phyloP scores from a whole-genome alignment of 441 rosid genomes.

The Pelargonium exstipulatum region DNA sequence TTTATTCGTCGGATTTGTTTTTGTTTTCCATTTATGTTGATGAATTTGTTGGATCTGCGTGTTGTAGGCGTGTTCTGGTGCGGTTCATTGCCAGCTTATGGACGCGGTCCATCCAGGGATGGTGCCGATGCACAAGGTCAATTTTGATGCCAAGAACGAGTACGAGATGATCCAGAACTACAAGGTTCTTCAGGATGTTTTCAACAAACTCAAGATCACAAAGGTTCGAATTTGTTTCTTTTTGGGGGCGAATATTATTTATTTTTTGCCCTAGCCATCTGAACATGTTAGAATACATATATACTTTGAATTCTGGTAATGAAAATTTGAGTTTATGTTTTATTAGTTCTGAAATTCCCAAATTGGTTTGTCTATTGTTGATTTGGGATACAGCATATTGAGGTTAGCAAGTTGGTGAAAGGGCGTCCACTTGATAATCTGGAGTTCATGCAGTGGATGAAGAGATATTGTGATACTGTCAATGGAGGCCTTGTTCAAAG shows the following conservation, averaged over 20 bases:
- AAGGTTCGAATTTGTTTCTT: constrained; percentile 46
- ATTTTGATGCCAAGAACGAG: constrained; percentile 84
- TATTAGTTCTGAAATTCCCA: background rate
- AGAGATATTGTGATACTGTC: constrained; percentile 80
- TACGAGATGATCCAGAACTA: constrained; percentile 96
- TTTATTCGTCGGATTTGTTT: background rate
- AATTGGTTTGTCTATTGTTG: background rate
- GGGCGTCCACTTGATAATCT: constrained; percentile 91
- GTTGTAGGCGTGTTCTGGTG: constrained; percentile 73
- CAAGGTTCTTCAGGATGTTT: constrained; percentile 90
- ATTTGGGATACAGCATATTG: constrained; percentile 48
- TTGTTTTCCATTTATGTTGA: background rate
- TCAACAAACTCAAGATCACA: constrained; percentile 83
- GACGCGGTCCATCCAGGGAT: constrained; percentile 80
- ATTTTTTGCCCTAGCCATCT: background rate
- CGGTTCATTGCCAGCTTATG: constrained; percentile 91
- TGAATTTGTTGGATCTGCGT: constrained; percentile 20
- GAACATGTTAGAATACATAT: no score
- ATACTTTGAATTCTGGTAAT: no score
- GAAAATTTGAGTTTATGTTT: no score
- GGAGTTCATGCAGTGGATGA: constrained; percentile 99
- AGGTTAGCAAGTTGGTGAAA: constrained; percentile 80
- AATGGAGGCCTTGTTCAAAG: constrained; percentile 46
- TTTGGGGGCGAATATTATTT: background rate
- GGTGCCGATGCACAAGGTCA: constrained; percentile 98